These are phyloP conservation scores for Aeschynomene evenia DNA, from an alignment of 306 rosid genomes.

Conservation along the genomic window DNA sequence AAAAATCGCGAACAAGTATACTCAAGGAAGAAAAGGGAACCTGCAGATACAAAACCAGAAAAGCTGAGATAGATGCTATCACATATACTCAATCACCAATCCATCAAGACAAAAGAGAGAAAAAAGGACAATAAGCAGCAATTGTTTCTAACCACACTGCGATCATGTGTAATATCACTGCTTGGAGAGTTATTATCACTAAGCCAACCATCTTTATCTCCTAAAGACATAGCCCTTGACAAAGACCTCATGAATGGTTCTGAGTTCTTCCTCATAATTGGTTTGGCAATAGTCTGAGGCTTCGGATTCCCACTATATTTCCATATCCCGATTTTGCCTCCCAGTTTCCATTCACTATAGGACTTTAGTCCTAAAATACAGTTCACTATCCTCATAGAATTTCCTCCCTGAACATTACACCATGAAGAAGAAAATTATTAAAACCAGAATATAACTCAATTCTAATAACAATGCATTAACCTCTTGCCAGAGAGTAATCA, in stretches of 20 bases:
- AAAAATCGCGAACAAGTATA: slow-evolving; percentile 58
- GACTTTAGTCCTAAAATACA: slow-evolving; percentile 85
- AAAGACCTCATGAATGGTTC: slow-evolving; percentile 56
- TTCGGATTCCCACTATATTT: slow-evolving; percentile 58
- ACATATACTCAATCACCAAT: not conserved
- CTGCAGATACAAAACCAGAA: slow-evolving; percentile 47
- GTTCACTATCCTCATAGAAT: slow-evolving; percentile 71
- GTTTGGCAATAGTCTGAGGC: slow-evolving; percentile 46
- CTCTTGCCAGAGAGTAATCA: too few relatives aligned
- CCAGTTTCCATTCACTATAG: slow-evolving; percentile 63
- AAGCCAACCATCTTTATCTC: slow-evolving; percentile 49
- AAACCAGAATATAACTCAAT: not conserved
- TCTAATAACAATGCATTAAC: not conserved
- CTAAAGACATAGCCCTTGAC: slow-evolving; percentile 35
- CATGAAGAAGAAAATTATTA: not conserved
- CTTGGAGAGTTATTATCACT: slow-evolving; percentile 38
- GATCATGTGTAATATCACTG: slow-evolving; percentile 42
- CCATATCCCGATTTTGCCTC: slow-evolving; percentile 72
- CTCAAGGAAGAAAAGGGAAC: slow-evolving; percentile 56
- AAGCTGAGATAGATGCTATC: not conserved
- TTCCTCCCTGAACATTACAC: slow-evolving; percentile 68
- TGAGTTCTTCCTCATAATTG: slow-evolving; percentile 51
- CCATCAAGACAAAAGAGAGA: not conserved
- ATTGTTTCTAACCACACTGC: slow-evolving; percentile 55
- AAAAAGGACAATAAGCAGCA: slow-evolving; percentile 14